phyloP scores from a whole-genome alignment of 441 rosid species.

The Erysimum pusillum region DNA sequence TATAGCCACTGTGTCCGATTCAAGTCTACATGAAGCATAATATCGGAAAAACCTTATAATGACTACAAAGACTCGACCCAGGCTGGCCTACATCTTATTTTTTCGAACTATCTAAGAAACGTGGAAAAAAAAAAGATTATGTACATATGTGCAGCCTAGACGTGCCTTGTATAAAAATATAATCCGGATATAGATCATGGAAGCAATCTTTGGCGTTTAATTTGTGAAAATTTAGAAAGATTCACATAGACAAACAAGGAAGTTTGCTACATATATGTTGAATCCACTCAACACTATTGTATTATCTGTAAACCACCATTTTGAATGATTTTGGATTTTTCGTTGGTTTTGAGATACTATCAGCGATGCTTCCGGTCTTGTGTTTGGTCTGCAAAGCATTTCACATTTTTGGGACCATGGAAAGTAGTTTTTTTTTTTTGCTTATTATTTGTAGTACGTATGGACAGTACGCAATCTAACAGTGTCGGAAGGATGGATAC shows the following conservation, averaged over 20 bases:
- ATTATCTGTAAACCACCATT: background rate
- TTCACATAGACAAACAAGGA: background rate
- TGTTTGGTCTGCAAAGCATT: background rate
- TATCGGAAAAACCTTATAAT: too few species aligned
- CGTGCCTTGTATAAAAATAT: background rate
- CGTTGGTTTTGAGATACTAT: background rate
- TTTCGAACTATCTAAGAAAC: background rate
- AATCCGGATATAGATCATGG: background rate
- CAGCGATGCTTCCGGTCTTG: background rate
- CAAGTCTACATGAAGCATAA: too few species aligned
- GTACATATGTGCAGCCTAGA: background rate
- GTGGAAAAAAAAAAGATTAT: background rate
- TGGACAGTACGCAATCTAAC: background rate
- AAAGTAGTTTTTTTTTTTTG: background rate
- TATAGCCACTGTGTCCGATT: too few species aligned
- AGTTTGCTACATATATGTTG: background rate
- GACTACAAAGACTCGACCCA: background rate
- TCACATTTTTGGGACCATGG: slow-evolving; percentile 7
- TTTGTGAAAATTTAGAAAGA: background rate
- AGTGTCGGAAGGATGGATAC: background rate
- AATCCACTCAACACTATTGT: slow-evolving; percentile 4
- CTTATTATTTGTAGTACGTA: background rate
- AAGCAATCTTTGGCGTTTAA: background rate
- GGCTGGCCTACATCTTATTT: background rate
- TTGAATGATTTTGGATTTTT: background rate